Evolutionary conservation across 495 filamentous ascomycete genomes (phyloP).

Genomic region (Thermochaetoides thermophila): DNA sequence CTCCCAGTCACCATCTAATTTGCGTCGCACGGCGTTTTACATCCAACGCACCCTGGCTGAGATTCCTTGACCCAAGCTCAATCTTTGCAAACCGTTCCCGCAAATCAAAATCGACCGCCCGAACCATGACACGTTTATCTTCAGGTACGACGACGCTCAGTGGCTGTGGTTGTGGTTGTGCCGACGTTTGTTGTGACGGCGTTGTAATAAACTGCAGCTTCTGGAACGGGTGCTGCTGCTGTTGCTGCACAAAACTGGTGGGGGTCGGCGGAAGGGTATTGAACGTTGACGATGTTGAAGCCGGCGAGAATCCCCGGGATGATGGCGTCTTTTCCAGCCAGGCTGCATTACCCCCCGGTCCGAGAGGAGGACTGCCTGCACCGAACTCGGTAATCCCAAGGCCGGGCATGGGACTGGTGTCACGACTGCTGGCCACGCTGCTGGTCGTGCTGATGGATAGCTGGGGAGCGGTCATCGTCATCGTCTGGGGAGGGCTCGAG

Average conservation of each 20-base stretch:
- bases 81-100: slow-evolving; percentile 31
- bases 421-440: not conserved
- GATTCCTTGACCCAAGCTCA: slow-evolving; percentile 34
- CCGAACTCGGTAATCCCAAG: no score
- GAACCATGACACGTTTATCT: slow-evolving; percentile 39
- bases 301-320: no score
- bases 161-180: slow-evolving; percentile 4
- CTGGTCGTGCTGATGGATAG: not conserved
- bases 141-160: slow-evolving; percentile 32
- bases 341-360: no score
- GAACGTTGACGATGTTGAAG: no score
- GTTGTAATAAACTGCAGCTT: not conserved
- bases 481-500: slow-evolving; percentile 14
- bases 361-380: no score
- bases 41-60: slow-evolving; percentile 31
- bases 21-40: slow-evolving; percentile 26
- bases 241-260: not conserved
- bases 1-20: slow-evolving; percentile 30
- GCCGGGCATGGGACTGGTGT: no score
- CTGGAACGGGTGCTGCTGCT: not conserved
- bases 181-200: not conserved
- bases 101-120: slow-evolving; percentile 38
- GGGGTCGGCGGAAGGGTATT: no score
- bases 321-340: no score
- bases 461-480: not conserved